Evolutionary conservation across 768 basidiomycete species (phyloP).

Genomic region (Cyclocybe cylindracea): DNA sequence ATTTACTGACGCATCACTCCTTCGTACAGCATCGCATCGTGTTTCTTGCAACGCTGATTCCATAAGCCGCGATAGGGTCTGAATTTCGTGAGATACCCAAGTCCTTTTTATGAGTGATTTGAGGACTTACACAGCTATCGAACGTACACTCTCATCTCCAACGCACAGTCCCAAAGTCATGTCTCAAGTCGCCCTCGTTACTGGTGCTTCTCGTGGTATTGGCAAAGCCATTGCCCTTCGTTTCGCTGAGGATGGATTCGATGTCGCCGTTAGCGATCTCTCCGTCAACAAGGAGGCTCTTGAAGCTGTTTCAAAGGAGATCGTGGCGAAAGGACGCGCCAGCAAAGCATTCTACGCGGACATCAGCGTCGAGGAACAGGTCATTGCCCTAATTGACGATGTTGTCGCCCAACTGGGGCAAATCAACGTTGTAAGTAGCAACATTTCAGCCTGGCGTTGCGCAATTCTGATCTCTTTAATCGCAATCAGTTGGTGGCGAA

Average conservation of each 20-base stretch:
- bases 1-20: no score
- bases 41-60: no score
- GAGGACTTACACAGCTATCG: no score
- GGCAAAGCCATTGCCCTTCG: constrained; percentile 47
- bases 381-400: constrained; percentile 13
- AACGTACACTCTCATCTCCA: no score
- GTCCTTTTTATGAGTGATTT: no score
- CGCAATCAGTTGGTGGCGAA: constrained; percentile 40
- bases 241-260: constrained; percentile 45
- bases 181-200: constrained; percentile 37
- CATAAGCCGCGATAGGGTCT: no score
- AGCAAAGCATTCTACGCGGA: constrained; percentile 11
- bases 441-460: background rate
- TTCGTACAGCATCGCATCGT: no score
- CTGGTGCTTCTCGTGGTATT: constrained; percentile 48
- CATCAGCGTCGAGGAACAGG: constrained; percentile 17
- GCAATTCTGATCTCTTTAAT: background rate
- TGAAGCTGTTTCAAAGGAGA: constrained; percentile 7
- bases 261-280: constrained; percentile 43
- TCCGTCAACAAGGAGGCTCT: constrained; percentile 9
- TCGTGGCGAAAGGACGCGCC: constrained; percentile 11
- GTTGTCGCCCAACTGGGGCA: constrained; percentile 14
- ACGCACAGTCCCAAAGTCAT: no score
- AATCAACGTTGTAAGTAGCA: constrained; percentile 19
- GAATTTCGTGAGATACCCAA: no score